Conservation (phyloP, 1,284 basidiomycete species). For the Pseudozyma flocculosa region DNA sequence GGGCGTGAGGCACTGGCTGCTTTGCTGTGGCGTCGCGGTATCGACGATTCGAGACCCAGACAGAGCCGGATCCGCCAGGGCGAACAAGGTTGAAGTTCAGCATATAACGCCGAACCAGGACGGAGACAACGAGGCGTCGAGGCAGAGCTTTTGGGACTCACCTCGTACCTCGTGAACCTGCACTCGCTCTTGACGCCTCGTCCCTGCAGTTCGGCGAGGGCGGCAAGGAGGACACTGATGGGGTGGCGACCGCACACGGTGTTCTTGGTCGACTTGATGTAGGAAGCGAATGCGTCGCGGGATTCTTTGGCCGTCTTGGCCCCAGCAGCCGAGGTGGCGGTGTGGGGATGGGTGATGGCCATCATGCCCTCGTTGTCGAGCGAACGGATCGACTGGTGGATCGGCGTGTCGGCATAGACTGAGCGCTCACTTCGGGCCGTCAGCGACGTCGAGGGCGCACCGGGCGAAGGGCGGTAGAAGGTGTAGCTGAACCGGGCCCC, state of each 20-base stretch:
- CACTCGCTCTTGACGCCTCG: conserved; percentile 45
- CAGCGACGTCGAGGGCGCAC: conserved; percentile 54
- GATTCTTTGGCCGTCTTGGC: conserved; percentile 36
- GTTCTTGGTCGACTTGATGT: conserved; percentile 81
- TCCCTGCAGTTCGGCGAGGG: conserved; percentile 68
- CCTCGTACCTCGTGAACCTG: conserved; percentile 49
- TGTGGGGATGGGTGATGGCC: conserved; percentile 65
- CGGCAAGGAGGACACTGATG: conserved; percentile 84
- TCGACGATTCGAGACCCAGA: neutral
- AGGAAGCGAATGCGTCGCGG: conserved; percentile 61
- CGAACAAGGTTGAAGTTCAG: no score
- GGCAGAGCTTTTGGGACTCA: conserved; percentile 5
- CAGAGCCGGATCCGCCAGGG: no score
- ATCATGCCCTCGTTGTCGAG: conserved; percentile 79
- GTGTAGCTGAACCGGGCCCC: conserved; percentile 87
- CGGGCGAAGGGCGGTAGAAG: conserved; percentile 74
- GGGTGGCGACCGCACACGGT: conserved; percentile 96
- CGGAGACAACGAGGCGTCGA: neutral
- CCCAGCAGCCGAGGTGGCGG: conserved; percentile 55
- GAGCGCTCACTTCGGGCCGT: conserved; percentile 5
- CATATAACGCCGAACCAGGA: neutral
- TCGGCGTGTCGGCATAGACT: conserved; percentile 18
- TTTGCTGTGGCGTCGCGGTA: no score
- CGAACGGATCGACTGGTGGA: conserved; percentile 67
- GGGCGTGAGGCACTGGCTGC: conserved; percentile 70